A percentile compares a stretch with the other conserved stretches of the same genome.
Conservation (phyloP, 169 alveolate genomes). For the Plasmodium ovale region DNA sequence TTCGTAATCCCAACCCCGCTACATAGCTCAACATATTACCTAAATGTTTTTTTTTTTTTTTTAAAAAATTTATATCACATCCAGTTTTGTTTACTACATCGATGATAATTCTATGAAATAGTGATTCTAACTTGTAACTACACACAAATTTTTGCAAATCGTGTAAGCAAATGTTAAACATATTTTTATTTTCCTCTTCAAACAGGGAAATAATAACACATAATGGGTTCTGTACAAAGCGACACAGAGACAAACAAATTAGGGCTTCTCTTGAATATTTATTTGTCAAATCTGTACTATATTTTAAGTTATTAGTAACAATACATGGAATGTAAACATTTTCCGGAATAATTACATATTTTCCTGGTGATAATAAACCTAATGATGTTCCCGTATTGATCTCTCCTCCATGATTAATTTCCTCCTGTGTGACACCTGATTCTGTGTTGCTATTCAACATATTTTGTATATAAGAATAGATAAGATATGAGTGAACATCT, state of each 20-base stretch:
- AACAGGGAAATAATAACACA: constrained; percentile 81
- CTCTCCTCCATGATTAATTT: too few relatives aligned
- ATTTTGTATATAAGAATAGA: constrained; percentile 26
- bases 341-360: constrained; percentile 25
- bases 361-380: neutral
- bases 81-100: constrained; percentile 72
- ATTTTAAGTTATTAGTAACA: constrained; percentile 50
- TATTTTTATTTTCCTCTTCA: constrained; percentile 78
- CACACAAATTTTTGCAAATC: constrained; percentile 83
- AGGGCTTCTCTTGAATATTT: constrained; percentile 66
- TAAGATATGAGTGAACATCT: constrained; percentile 43
- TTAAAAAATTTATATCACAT: constrained; percentile 59
- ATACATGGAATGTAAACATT: constrained; percentile 50
- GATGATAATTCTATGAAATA: constrained; percentile 35
- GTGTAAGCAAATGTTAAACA: constrained; percentile 83
- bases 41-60: constrained; percentile 59
- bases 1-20: constrained; percentile 60
- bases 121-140: constrained; percentile 58
- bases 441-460: neutral
- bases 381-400: neutral
- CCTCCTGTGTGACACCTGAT: neutral
- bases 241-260: constrained; percentile 76
- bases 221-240: constrained; percentile 80
- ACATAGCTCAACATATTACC: constrained; percentile 43
- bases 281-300: constrained; percentile 25